A percentile compares a stretch with the other conserved stretches of the same genome.
phyloP scores from a whole-genome alignment of 805 yeast species.

The Hermanozyma aechmeae region DNA sequence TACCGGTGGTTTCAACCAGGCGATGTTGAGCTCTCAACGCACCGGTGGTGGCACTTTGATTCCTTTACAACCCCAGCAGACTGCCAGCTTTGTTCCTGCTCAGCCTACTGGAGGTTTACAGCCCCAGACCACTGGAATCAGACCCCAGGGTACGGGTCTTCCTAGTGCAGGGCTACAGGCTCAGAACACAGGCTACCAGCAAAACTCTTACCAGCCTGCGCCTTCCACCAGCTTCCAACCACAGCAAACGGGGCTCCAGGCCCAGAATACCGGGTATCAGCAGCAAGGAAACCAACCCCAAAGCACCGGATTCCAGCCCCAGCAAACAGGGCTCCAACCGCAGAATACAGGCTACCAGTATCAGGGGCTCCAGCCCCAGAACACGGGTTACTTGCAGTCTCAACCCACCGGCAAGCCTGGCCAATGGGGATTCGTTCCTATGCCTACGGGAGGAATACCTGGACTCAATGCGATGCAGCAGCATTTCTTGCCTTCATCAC shows the following conservation, averaged over 20 bases:
- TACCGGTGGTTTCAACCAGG: constrained; percentile 17
- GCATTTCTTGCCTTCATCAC: constrained; percentile 53
- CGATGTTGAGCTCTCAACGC: constrained; percentile 24
- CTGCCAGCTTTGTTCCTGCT: constrained; percentile 52
- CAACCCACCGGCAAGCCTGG: constrained; percentile 66
- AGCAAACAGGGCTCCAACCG: constrained; percentile 27
- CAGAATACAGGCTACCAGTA: too few species aligned
- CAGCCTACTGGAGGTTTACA: constrained; percentile 30
- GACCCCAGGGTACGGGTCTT: constrained; percentile 4
- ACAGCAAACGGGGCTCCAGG: constrained; percentile 15
- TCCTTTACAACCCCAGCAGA: constrained; percentile 55
- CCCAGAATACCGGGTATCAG: constrained; percentile 24
- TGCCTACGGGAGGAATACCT: constrained; percentile 63
- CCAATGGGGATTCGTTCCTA: constrained; percentile 69
- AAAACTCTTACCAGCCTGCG: constrained; percentile 14
- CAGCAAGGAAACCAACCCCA: constrained; percentile 8
- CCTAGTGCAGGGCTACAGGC: constrained; percentile 11
- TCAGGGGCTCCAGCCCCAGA: constrained; percentile 14
- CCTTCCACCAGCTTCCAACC: constrained; percentile 18
- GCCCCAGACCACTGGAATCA: constrained; percentile 12
- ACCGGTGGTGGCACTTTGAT: constrained; percentile 38
- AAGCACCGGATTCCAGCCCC: constrained; percentile 29
- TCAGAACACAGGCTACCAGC: constrained; percentile 10
- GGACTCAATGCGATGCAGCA: constrained; percentile 59
- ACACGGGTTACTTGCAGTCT: constrained; percentile 27